phyloP scores from a whole-genome alignment of 148 eudicot genomes.

The Cornus kousa region DNA sequence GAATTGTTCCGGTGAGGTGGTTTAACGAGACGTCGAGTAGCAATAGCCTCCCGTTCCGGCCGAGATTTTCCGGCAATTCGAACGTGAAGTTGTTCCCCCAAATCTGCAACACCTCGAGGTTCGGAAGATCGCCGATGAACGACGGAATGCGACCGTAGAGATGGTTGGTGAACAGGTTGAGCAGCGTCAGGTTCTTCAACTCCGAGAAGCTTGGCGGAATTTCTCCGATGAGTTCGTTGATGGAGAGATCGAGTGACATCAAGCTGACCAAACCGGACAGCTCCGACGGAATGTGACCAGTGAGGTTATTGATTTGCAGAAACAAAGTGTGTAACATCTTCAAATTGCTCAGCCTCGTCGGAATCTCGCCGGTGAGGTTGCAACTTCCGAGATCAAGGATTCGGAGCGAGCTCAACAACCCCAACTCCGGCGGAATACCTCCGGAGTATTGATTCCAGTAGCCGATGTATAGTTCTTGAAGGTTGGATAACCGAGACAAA shows the following conservation, averaged over 20 bases:
- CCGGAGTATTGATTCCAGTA: constrained; percentile 48
- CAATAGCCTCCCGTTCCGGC: constrained; percentile 30
- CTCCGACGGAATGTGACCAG: constrained; percentile 51
- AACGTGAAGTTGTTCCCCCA: constrained; percentile 46
- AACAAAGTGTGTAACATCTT: constrained; percentile 51
- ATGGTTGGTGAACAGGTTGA: constrained; percentile 46
- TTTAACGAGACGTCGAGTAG: constrained; percentile 32
- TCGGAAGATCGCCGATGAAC: constrained; percentile 43
- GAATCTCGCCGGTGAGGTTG: constrained; percentile 58
- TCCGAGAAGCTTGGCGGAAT: constrained; percentile 46
- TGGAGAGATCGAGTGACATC: constrained; percentile 43
- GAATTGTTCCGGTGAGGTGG: constrained; percentile 44
- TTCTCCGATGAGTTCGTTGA: constrained; percentile 46
- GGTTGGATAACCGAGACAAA: constrained; percentile 20
- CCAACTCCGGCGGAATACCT: constrained; percentile 71
- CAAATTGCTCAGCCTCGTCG: constrained; percentile 42
- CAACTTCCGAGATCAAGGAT: constrained; percentile 48
- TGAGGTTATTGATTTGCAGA: constrained; percentile 42
- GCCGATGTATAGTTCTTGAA: constrained; percentile 38
- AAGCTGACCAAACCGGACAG: constrained; percentile 36
- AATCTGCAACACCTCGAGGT: constrained; percentile 40
- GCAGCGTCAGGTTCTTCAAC: constrained; percentile 37
- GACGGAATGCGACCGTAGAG: constrained; percentile 49
- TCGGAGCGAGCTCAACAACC: constrained; percentile 26
- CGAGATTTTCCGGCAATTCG: constrained; percentile 44